These are phyloP conservation scores for Saturnispora sekii DNA, from an alignment of 805 yeast species.

Conservation along the genomic window DNA sequence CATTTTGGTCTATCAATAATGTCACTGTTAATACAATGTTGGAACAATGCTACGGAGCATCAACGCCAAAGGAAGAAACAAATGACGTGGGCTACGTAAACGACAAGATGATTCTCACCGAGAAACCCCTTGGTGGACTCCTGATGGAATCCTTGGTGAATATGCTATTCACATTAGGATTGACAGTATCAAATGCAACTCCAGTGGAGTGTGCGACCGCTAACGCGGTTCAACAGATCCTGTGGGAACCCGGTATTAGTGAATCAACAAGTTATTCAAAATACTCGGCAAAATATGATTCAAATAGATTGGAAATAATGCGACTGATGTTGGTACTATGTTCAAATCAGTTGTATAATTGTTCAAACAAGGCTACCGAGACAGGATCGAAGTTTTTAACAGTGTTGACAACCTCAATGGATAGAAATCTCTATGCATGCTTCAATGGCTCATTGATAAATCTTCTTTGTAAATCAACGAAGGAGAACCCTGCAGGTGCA, in stretches of 20 bases:
- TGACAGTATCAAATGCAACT: slow-evolving; percentile 34
- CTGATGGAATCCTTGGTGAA: slow-evolving; percentile 32
- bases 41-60: not conserved
- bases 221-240: slow-evolving; percentile 28
- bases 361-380: slow-evolving; percentile 32
- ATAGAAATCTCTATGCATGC: slow-evolving; percentile 38
- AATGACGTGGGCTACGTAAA: no score
- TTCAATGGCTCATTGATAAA: slow-evolving; percentile 66
- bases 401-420: slow-evolving; percentile 40
- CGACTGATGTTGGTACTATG: slow-evolving; percentile 50
- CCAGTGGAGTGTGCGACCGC: slow-evolving; percentile 7
- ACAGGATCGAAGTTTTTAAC: slow-evolving; percentile 56
- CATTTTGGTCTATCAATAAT: slow-evolving; percentile 33
- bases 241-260: slow-evolving; percentile 85
- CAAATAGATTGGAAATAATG: slow-evolving; percentile 60
- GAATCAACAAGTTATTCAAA: slow-evolving; percentile 19
- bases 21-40: not conserved
- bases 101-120: not conserved
- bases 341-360: slow-evolving; percentile 50
- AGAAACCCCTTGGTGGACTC: slow-evolving; percentile 29
- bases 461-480: slow-evolving; percentile 43
- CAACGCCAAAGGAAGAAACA: not conserved
- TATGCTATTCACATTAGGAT: slow-evolving; percentile 47
- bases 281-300: slow-evolving; percentile 39
- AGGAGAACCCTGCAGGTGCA: slow-evolving; percentile 16